phyloP scores from a whole-genome alignment of 306 rosid species.

The Pyrus pyrifolia region DNA sequence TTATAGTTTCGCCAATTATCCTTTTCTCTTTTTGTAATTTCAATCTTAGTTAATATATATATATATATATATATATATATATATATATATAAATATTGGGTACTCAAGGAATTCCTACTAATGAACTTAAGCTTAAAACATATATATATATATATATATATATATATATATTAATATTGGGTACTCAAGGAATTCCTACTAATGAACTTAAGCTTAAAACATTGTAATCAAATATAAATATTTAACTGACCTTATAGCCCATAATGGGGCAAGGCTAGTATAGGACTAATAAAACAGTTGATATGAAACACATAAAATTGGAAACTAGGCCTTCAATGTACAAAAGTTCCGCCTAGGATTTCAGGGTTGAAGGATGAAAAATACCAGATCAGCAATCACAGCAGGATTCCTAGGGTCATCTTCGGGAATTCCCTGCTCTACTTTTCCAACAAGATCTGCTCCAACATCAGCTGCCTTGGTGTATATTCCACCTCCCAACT shows the following conservation, averaged over 20 bases:
- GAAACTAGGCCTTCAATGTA: not conserved
- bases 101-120: not conserved
- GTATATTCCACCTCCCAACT: constrained; percentile 96
- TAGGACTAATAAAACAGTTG: not conserved
- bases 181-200: not conserved
- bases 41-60: not conserved
- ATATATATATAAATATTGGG: not conserved
- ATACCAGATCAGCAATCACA: constrained; percentile 98
- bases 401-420: constrained; percentile 99
- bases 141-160: not conserved
- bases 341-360: not conserved
- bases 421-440: constrained; percentile 99
- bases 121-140: not conserved
- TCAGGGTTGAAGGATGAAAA: constrained; percentile 3
- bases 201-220: not conserved
- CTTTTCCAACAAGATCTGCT: constrained; percentile 98
- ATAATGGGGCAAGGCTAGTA: not conserved
- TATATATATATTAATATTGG: not conserved
- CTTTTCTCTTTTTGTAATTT: not conserved
- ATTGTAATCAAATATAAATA: not conserved
- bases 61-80: not conserved
- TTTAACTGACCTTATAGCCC: not conserved
- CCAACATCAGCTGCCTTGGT: constrained; percentile 99
- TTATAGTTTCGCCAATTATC: not conserved
- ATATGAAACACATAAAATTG: not conserved